These are phyloP conservation scores for Boletus edulis DNA, from an alignment of 768 basidiomycete species.

Conservation along the genomic window DNA sequence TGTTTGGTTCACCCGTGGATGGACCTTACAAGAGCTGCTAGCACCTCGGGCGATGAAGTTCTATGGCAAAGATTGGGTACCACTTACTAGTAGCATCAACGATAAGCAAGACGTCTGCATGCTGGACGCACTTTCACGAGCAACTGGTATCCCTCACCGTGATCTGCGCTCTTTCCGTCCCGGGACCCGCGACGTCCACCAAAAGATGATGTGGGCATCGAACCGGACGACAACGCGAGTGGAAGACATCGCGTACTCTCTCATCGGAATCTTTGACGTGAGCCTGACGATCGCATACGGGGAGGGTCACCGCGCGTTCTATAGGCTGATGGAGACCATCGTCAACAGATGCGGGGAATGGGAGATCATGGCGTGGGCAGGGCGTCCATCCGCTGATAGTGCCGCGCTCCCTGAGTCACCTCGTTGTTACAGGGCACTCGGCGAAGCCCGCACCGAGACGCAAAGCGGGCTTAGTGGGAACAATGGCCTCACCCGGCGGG, in stretches of 20 bases:
- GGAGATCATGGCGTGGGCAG: conserved; percentile 34
- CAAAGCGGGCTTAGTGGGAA: not conserved
- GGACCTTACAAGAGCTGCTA: conserved; percentile 30
- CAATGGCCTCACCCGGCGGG: not conserved
- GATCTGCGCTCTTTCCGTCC: conserved; percentile 26
- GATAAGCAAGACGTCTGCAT: conserved; percentile 26
- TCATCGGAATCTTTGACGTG: conserved; percentile 35
- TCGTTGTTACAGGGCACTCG: conserved; percentile 26
- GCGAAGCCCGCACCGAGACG: not conserved
- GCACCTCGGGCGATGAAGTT: conserved; percentile 32
- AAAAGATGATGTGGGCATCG: conserved; percentile 35
- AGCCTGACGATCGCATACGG: conserved; percentile 35
- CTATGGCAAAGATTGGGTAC: conserved; percentile 26
- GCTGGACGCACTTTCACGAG: conserved; percentile 23
- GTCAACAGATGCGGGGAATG: conserved; percentile 28
- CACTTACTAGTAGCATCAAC: conserved; percentile 23
- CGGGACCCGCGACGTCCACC: conserved; percentile 24
- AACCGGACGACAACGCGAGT: conserved; percentile 32
- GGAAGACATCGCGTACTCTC: conserved; percentile 33
- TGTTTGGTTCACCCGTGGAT: conserved; percentile 33
- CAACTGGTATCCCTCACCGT: conserved; percentile 24
- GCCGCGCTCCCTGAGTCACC: conserved; percentile 32
- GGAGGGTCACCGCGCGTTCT: conserved; percentile 32
- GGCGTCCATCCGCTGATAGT: conserved; percentile 25
- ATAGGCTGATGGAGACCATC: conserved; percentile 30